Percentiles rank a stretch among this genome's conserved stretches.
These are phyloP conservation scores for Acacia melanoxylon DNA, from an alignment of 306 rosid genomes.

Conservation along the genomic window DNA sequence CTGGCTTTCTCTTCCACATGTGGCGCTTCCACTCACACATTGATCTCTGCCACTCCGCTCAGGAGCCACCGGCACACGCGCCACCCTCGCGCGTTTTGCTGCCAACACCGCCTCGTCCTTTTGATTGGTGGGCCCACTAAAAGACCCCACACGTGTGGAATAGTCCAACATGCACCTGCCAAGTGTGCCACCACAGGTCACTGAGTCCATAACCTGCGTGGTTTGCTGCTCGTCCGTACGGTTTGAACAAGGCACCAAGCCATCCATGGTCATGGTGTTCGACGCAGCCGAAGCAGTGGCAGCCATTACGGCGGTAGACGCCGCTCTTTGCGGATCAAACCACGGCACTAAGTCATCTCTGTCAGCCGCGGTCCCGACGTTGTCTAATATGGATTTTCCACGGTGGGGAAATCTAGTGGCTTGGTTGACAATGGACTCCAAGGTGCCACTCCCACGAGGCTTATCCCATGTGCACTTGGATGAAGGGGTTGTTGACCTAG, in stretches of 20 bases:
- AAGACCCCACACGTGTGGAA: constrained; percentile 52
- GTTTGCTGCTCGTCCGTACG: constrained; percentile 24
- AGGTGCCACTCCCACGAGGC: constrained; percentile 76
- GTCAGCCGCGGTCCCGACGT: neutral
- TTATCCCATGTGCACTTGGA: constrained; percentile 65
- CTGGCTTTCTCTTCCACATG: constrained; percentile 30
- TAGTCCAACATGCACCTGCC: constrained; percentile 39
- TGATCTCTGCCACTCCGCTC: constrained; percentile 46
- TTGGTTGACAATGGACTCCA: constrained; percentile 88
- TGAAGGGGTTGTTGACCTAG: neutral
- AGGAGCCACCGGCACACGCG: constrained; percentile 25
- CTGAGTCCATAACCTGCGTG: constrained; percentile 23
- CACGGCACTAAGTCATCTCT: constrained; percentile 46
- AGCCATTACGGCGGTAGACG: neutral
- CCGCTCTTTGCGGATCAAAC: constrained; percentile 42
- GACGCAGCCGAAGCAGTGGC: constrained; percentile 8
- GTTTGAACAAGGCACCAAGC: constrained; percentile 69
- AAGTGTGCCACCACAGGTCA: neutral
- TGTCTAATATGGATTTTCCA: constrained; percentile 23
- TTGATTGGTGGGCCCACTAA: constrained; percentile 33
- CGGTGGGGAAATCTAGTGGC: constrained; percentile 48
- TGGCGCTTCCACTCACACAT: constrained; percentile 33
- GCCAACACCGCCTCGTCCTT: constrained; percentile 15
- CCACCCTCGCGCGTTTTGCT: constrained; percentile 23
- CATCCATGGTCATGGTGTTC: constrained; percentile 55